Base-by-base conservation (phyloP, 768 basidiomycete species). In the Heimioporus sp. region DNA sequence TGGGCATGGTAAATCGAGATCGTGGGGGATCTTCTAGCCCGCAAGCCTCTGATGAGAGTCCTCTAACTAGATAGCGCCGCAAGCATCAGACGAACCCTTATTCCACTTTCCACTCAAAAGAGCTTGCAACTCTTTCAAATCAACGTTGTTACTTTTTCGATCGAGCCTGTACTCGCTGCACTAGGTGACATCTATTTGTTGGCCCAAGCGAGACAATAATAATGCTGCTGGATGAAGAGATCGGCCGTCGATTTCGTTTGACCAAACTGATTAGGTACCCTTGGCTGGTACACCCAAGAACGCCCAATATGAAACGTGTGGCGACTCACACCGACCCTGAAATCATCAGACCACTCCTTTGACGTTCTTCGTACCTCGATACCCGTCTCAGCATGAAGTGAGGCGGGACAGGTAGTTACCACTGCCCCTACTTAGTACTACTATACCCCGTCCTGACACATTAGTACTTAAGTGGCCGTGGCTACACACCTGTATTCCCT, bases 111-210 rank as follows among this genome's bases (percentile, higher is more conserved):
- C 48, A 55, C 46, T 9, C 57, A 60, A 11, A 51, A 66, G 12
- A 47, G 65, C 8, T 49, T 80, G 40, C 71, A 66, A 28, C 73
- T 87, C 37, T 56, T 86, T 19, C 80, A 81, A 49, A 76, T 86
- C 20, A 74, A 85, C 53, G 77, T 80, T 0, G 79, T 83, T 0
- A 60, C 81, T 2, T 87, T 87, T 56, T 66, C 85, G 0, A 87
- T 78, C 47, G 77, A 83, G 57, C 84, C 84, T 0, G 72, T 87
- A 31, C 72, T 88, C n/a, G 72, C 69, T 17, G 78, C 76, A 0
- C 66, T 88, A 70, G 21, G 75, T 71, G 47, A 63, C 34, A 3
- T 40, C 39, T 0, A 49, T 85, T n/a, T 83, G 0, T 70, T 87
- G 0, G 60, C 74, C 0, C n/a, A n/a, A 54, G 65, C 10, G 83